phyloP scores from a whole-genome alignment of 345 rosid species.

The Viola odorata region DNA sequence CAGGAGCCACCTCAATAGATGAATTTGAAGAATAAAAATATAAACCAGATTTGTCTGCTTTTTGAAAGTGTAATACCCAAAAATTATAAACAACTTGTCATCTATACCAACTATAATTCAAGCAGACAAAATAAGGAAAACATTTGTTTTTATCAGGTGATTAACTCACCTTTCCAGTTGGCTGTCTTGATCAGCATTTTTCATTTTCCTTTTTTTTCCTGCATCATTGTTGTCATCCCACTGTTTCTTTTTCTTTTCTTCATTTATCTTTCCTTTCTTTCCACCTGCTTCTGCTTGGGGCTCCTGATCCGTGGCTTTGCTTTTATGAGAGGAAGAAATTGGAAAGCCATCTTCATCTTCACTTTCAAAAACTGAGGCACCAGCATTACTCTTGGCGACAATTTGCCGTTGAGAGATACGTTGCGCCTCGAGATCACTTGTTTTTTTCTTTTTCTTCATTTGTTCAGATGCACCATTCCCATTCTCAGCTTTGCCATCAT shows the following conservation, averaged over 20 bases:
- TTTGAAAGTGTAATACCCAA: neutral
- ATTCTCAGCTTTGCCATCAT: slow-evolving; percentile 51
- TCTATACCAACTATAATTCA: neutral
- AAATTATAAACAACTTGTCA: slow-evolving; percentile 3
- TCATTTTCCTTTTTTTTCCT: slow-evolving; percentile 58
- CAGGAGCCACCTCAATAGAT: slow-evolving; percentile 16
- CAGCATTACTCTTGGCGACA: slow-evolving; percentile 28
- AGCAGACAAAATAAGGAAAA: slow-evolving; percentile 3
- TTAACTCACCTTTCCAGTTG: slow-evolving; percentile 51
- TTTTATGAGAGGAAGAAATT: slow-evolving; percentile 33
- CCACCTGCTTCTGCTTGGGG: slow-evolving; percentile 23
- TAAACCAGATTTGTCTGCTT: slow-evolving; percentile 2
- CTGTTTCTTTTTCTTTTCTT: slow-evolving; percentile 24
- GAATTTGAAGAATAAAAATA: neutral
- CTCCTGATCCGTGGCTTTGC: slow-evolving; percentile 17
- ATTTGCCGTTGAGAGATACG: slow-evolving; percentile 29
- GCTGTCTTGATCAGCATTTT: slow-evolving; percentile 46
- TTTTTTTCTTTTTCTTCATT: slow-evolving; percentile 38
- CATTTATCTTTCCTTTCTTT: slow-evolving; percentile 16
- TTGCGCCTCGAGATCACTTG: slow-evolving; percentile 30
- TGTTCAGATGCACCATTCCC: slow-evolving; percentile 36
- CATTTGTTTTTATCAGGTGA: neutral
- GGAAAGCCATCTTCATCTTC: slow-evolving; percentile 98
- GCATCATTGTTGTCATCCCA: slow-evolving; percentile 25
- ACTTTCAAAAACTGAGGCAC: slow-evolving; percentile 48